phyloP scores from a whole-genome alignment of 2,329 filamentous ascomycete genomes.

The Cladorrhinum sp. region DNA sequence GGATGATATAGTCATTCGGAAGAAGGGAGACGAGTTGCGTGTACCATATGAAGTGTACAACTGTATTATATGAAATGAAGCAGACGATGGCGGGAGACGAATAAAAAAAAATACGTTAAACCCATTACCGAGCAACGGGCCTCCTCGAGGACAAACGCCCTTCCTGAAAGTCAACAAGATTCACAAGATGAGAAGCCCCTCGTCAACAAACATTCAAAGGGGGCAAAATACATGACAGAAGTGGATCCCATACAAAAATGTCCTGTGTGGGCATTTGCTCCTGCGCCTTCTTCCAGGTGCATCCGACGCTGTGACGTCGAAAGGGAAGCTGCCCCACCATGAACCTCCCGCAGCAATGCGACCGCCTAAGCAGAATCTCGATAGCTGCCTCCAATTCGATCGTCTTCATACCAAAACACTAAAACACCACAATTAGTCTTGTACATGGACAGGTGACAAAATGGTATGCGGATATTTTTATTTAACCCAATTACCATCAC shows the following conservation, averaged over 20 bases:
- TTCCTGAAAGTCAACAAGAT: too few relatives aligned
- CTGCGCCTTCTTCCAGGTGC: not conserved
- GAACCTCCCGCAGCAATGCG: slow-evolving; percentile 1
- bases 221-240: too few relatives aligned
- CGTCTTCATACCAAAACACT: slow-evolving; percentile 8
- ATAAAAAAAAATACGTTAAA: not conserved
- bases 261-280: too few relatives aligned
- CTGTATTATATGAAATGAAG: not conserved
- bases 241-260: too few relatives aligned
- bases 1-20: not conserved
- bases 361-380: slow-evolving; percentile 1
- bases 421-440: slow-evolving; percentile 18
- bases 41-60: not conserved
- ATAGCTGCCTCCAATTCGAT: slow-evolving; percentile 14
- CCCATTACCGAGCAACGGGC: not conserved
- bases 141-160: too few relatives aligned
- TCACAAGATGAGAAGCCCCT: too few relatives aligned
- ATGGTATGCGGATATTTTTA: slow-evolving; percentile 34
- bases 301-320: slow-evolving; percentile 7
- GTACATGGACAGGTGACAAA: slow-evolving; percentile 37
- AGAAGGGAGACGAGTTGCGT: not conserved
- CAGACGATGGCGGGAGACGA: not conserved
- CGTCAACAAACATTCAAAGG: too few relatives aligned
- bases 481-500: not conserved
- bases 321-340: slow-evolving; percentile 20